These are phyloP conservation scores for Bruguiera parviflora DNA, from an alignment of 345 rosid species.

Conservation along the genomic window DNA sequence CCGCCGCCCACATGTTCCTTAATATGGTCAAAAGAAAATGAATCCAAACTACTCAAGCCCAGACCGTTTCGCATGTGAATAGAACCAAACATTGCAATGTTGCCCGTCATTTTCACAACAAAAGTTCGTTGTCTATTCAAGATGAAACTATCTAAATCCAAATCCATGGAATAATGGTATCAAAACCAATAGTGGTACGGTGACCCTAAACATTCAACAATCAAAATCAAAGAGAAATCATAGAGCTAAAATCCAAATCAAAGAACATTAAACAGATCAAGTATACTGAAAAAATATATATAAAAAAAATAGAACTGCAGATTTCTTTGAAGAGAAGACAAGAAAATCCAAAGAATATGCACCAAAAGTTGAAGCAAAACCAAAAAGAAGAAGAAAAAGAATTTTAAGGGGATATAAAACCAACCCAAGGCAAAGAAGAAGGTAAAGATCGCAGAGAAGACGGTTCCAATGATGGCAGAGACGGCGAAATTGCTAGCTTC, in stretches of 20 bases:
- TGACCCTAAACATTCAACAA: not conserved
- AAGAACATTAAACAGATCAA: constrained; percentile 14
- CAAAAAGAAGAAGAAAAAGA: too few relatives aligned
- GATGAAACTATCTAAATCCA: not conserved
- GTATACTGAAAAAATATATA: constrained; percentile 1
- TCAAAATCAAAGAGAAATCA: constrained; percentile 4
- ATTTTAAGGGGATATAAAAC: constrained; percentile 13
- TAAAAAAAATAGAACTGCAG: not conserved
- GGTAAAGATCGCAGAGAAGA: constrained; percentile 90
- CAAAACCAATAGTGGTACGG: not conserved
- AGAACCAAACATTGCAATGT: not conserved
- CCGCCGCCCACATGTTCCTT: not conserved
- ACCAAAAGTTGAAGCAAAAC: not conserved
- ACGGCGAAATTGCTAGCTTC: constrained; percentile 62
- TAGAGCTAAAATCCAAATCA: constrained; percentile 6
- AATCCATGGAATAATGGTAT: not conserved
- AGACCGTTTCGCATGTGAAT: constrained; percentile 1
- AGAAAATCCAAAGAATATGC: constrained; percentile 4
- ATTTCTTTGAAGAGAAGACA: not conserved
- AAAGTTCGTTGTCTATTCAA: not conserved
- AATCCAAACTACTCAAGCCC: not conserved
- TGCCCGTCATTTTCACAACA: not conserved
- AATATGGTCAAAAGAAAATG: constrained; percentile 6
- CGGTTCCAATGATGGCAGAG: constrained; percentile 72
- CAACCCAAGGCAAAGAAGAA: constrained; percentile 94